Evolutionary conservation across 345 rosid genomes (phyloP), one percentile per base, ranked within the genome.

Genomic region (Eucalyptus microcorys): DNA sequence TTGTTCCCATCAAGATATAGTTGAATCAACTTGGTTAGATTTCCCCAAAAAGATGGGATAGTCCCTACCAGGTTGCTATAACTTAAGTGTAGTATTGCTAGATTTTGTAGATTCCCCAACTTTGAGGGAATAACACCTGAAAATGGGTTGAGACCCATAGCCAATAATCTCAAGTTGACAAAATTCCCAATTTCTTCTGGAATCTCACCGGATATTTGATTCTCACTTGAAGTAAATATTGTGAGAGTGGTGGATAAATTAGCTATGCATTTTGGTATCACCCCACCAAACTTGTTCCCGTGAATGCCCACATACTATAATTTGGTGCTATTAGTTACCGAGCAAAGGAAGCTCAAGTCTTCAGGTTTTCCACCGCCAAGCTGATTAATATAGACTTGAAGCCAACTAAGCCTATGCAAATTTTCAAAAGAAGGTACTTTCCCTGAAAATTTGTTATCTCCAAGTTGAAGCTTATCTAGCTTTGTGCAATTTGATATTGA

Each of bases 31-130:
- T 19, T 71, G 8, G 81, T 71, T 37, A 71, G 26, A 71, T 71
- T 71, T 37, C 81, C 14, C 81, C 11, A 37, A 37, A 24, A 37
- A 19, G 81, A 37, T 19, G 81, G 27, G 81, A 71, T 71, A 8
- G 8, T 37, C 81, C 27, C 81, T 19, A 2, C 81, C 0, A 37
- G 3, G 26, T 37, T 71, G 45, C 14, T 19, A 10, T 37, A 19
- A 71, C 81, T 37, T 37, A 37, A 71, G 3, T 71, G 0, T 14
- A 71, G 27, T 0, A 0, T 9, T 4, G 2, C 81, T 5, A 71
- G 26, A 71, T 71, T 19, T 71, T 19, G 45, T 21, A 34, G 27
- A 71, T 5, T 37, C 45, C 81, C 81, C 13, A 71, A 37, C 6
- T 71, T 37, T 37, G 81, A 19, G 45, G 81, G 81, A 2, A 71